Base-by-base conservation (phyloP, 2,329 filamentous ascomycete genomes). In the Stagonosporopsis tanaceti region DNA sequence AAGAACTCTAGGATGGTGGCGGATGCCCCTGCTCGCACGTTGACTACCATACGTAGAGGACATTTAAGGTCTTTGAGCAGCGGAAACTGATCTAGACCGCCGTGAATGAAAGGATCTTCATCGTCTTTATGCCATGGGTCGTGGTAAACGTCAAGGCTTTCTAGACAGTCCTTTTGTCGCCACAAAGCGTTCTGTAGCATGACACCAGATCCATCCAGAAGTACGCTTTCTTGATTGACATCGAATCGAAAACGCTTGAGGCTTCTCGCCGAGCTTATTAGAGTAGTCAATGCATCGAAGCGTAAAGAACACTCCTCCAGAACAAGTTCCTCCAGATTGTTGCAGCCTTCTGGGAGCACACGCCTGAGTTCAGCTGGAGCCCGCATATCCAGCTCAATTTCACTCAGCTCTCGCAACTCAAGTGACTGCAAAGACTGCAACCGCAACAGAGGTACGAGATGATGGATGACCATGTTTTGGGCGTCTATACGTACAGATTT, bases 391-490 rank as follows among this genome's bases (percentile, higher is more conserved):
- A 47, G 27, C 5, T 38, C 32, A 11, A 42, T 38, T 35, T 63
- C 59, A 14, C 48, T 22, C 17, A 69, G 20, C 8, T 52, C 61
- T 27, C 50, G 47, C 6, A 72, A 20, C 4, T 50, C 28, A 4
- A 74, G 51, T 30, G 46, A 59, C 17, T 60, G 60, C 30, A 74
- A 52, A 3, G 68, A 66, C 4, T 58, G 61, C 9, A 71, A 37
- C 6, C 55, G 64, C 27, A 73, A 66, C 2, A 72, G n/a, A 6
- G 69, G 69, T 7, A 55, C 51, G 9, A 73, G 30, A 17, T 64
- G 52, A 17, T 44, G 54, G 38, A 70, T 50, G 20, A 17, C 38
- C 30, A 34, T 52, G 8, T 53, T 48, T 12, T 50, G 34, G n/a
- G 63, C 46, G 24, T 67, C 60, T 5, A 72, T 39, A 3, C 42